A percentile compares a stretch with the other conserved stretches of the same genome.
These are phyloP conservation scores for Botryobasidium botryosum DNA, from an alignment of 768 basidiomycete species.

Conservation along the genomic window DNA sequence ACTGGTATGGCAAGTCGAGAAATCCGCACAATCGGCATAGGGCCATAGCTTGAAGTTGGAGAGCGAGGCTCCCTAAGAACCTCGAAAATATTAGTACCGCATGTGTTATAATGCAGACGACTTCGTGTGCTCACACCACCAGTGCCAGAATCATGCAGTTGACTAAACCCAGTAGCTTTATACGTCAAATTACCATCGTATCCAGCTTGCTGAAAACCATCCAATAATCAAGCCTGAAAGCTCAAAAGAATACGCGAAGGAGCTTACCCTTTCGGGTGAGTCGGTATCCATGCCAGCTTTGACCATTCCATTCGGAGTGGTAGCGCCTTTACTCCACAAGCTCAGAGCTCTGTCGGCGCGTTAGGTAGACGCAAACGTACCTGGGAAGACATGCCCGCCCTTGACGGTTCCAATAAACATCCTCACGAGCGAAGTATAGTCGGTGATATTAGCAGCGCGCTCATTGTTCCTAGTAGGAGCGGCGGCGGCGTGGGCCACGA, in stretches of 20 bases:
- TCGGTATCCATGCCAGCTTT: slow-evolving; percentile 54
- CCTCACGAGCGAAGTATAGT: too few relatives aligned
- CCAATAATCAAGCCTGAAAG: slow-evolving; percentile 23
- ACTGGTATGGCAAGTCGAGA: too few relatives aligned
- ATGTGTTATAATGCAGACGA: too few relatives aligned
- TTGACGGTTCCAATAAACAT: slow-evolving; percentile 49
- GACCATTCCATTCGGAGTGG: slow-evolving; percentile 51
- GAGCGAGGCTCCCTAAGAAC: too few relatives aligned
- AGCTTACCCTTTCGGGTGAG: slow-evolving; percentile 38
- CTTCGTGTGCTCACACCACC: too few relatives aligned
- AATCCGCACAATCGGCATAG: too few relatives aligned
- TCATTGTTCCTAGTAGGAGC: too few relatives aligned
- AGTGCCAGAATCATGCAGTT: not conserved
- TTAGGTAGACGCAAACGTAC: slow-evolving; percentile 18
- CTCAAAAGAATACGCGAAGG: slow-evolving; percentile 1
- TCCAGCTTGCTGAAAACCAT: slow-evolving; percentile 21
- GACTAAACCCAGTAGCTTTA: not conserved
- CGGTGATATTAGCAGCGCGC: too few relatives aligned
- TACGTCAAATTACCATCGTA: slow-evolving; percentile 15
- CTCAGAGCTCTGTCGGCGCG: not conserved
- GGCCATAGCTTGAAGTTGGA: too few relatives aligned
- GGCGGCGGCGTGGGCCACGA: too few relatives aligned
- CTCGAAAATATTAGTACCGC: too few relatives aligned
- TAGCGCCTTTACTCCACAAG: slow-evolving; percentile 29
- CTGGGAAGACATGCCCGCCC: slow-evolving; percentile 50